Base-by-base conservation (phyloP, 2,329 filamentous ascomycete genomes). In the Aspergillus amoenus region DNA sequence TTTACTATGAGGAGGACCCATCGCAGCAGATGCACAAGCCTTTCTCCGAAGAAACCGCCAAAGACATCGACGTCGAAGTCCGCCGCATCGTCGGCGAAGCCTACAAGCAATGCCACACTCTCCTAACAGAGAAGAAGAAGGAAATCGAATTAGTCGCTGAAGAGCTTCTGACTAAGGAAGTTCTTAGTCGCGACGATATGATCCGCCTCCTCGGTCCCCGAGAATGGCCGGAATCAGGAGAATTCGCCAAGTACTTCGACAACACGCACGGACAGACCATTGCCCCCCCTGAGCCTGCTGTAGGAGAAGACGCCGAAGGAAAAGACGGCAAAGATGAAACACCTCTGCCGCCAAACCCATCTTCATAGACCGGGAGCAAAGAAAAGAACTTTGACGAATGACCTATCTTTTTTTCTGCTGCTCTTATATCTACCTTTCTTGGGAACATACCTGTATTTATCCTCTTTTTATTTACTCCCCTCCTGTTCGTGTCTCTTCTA, bases 241-340 rank as follows among this genome's bases (percentile, higher is more conserved):
- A 97, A 69, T 97, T 99, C 76, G 82, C 88, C 68, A 97, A 97
- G 81, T 99, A 96, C 80, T 99, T 99, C 74, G 81, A 83, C 66
- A 84, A 83, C 58, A 79, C 71, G 21, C 71, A 67, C 6, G 73
- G 72, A 13, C 63, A 73, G 68, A 84, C 82, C 68, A 83, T 82
- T 66, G 79, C 85, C 15, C 85, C 87, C 2, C 72, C 70, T 2
- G 71, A 72, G 55, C 69, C 70, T 43, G 37, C 61, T 37, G 81
- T 84, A 32, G 63, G 58, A 8, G 68, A 71, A 45, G 61, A 61
- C 47, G 83, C 83, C 40, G 80, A 64, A 21, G 70, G 67, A 64
- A 71, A 65, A 60, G 70, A 74, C 48, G 73, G 67, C 63, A 71
- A 65, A 61, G 70, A 74, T 46, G 63, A 71, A 56, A 70, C 69